Evolutionary conservation across 306 rosid genomes (phyloP), one percentile per base, ranked within the genome.

Genomic region (Vigna trinervia): DNA sequence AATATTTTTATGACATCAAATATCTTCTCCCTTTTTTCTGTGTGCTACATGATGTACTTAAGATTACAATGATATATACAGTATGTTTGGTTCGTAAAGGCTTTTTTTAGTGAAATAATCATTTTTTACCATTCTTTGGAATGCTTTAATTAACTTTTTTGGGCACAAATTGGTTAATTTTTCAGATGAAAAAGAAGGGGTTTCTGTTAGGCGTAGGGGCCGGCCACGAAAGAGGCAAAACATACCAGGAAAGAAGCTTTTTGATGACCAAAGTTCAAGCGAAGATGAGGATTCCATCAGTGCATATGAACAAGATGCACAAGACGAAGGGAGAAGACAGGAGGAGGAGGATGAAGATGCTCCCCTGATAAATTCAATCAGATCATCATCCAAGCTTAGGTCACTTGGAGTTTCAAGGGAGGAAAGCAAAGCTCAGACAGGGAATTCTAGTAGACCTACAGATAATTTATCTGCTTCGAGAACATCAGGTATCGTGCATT

Each of bases 281-380:
- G 98, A 88, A 60, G 98, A 89, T 3, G 98, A 95, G 71, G 98
- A 95, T 79, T 92, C 95, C 22, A 89, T 92, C 73, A 88, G 97
- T 84, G 90, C 84, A 69, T 95, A 92, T 38, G 98, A 95, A 69
- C 91, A 84, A 61, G 96, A 88, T 80, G 94, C 78, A 63, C 89
- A 81, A 59, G 91, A 85, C 60, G 92, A 80, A 78, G 94, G 77
- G 50, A 80, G 80, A 79, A 87, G 82, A 78, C 91, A 68, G 75
- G 94, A 90, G 23, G 96, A 91, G 0, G 92, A 85, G 0, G 97
- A 90, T 36, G 98, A 94, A 77, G 88, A 90, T 45, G 85, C 88
- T 57, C 98, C 92, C 61, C 83, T 92, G 78, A 95, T 90, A 82
- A 79, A 88, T 78, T 87, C 97, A 65, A 80, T 92, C 78, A 90